phyloP scores from a whole-genome alignment of 768 basidiomycete genomes.

The Pisolithus marmoratus region DNA sequence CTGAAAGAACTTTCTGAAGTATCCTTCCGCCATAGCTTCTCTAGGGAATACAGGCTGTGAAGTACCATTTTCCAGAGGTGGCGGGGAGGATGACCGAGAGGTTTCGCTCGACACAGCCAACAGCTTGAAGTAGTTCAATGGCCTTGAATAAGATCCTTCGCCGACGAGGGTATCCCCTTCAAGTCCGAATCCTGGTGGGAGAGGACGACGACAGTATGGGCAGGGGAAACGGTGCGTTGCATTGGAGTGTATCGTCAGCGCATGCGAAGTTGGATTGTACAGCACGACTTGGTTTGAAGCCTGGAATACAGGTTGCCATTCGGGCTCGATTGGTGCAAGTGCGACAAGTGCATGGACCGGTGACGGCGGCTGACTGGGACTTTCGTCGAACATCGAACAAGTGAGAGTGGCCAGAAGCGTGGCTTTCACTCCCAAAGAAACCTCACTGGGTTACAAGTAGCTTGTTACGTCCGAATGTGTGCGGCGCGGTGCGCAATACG shows the following conservation, averaged over 20 bases:
- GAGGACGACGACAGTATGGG: slow-evolving; percentile 68
- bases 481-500: background rate
- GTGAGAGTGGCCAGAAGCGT: background rate
- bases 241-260: slow-evolving; percentile 54
- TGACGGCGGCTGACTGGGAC: slow-evolving; percentile 20
- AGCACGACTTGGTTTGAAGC: slow-evolving; percentile 83
- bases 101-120: slow-evolving; percentile 68
- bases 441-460: no score
- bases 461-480: slow-evolving; percentile 1
- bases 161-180: slow-evolving; percentile 29
- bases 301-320: slow-evolving; percentile 80
- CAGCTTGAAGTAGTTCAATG: slow-evolving; percentile 76
- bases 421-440: background rate
- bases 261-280: slow-evolving; percentile 82
- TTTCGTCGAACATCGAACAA: slow-evolving; percentile 25
- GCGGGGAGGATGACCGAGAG: slow-evolving; percentile 46
- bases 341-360: slow-evolving; percentile 27
- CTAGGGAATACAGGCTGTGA: slow-evolving; percentile 45
- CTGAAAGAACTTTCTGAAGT: slow-evolving; percentile 89
- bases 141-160: slow-evolving; percentile 47
- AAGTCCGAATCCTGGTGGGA: slow-evolving; percentile 42
- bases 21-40: slow-evolving; percentile 83
- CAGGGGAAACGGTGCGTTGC: slow-evolving; percentile 37
- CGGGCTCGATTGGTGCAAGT: slow-evolving; percentile 19
- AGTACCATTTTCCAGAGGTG: slow-evolving; percentile 19